Evolutionary conservation across 768 basidiomycete genomes (phyloP), one percentile per base, ranked within the genome.

Genomic region (Tulasnella sp.): DNA sequence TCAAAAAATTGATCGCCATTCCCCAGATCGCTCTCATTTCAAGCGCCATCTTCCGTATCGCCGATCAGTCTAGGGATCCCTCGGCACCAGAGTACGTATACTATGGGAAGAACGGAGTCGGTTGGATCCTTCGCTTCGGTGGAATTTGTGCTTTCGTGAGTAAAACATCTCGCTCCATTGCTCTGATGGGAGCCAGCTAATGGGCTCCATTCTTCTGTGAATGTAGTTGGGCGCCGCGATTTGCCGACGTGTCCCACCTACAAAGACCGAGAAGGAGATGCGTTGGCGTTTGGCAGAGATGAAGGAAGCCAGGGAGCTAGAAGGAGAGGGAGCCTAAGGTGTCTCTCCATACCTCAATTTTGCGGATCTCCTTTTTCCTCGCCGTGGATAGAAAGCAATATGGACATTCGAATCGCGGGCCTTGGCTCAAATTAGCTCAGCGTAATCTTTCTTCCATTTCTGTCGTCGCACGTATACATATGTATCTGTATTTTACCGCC

Each of bases 51-150:
- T 97, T 97, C 88, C 88, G 88, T 64, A 81, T 91, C 38, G 93
- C 91, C 1, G 96, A 97, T 80, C 88, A 88, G 12, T 83, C 83
- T 15, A 81, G 82, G n/a, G 82, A 86, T 54, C 86, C 86, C 0
- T 81, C 82, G 8, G 85, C 86, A 31, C 85, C 87, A 45, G 85
- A 84, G 75, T 89, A 88, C 15, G 78, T 76, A 58, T 93, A 92
- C 82, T 86, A 88, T 77, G 93, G 92, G 39, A 95, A 94, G 85
- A 91, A 90, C 74, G 96, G 96, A 40, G 94, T 97, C 37, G 93
- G 91, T 2, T 97, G 96, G 95, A 93, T 97, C 7, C 84, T 98
- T 75, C 90, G 95, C 22, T 97, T 97, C 80, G 96, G 96, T 70
- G 96, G 96, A 45, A 81, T 94, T 11, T 94, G 93, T 82, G 90